Base-by-base conservation (phyloP, 164 flowering plant species). In the Nelumbo lutea region DNA sequence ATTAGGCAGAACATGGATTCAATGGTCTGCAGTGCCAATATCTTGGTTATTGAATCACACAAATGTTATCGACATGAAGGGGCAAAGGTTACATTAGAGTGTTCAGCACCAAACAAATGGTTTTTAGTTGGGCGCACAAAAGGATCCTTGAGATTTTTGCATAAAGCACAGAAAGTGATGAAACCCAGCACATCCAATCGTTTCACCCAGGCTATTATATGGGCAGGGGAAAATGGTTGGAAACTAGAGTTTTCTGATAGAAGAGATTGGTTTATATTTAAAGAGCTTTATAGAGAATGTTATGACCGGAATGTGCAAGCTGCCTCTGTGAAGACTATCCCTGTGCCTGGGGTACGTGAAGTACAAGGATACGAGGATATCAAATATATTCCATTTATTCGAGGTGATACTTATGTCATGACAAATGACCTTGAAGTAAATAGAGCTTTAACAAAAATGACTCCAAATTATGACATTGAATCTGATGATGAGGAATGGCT, bases 401-500 rank as follows among this genome's bases (percentile, higher is more conserved):
- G 90, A 60, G 94, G 97, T 7, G 76, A 76, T 65, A 72, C 81
- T 9, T 95, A 95, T 72, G 88, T 95, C 42, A 71, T 73, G 5
- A 42, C 73, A 53, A 68, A 67, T 38, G 78, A 72, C 65, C 87
- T 88, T 84, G 98, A 95, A 77, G 74, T 90, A 40, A 72, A 82
- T 6, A 86, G 94, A 73, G 90, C 92, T 7, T 67, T 92, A 78
- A 74, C 63, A 39, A 86, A 71, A 76, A 82, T 73, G 65, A 76
- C 75, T 52, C 79, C 88, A 15, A 82, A 59, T 67, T 95, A 95
- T 80, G 98, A 95, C 62, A 78, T 88, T 79, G 96, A 92, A 71
- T 85, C 91, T 66, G 98, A 80, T 39, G 98, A 95, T 78, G 98
- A 90, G 66, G 84, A 78, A 47, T 95, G 90, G 91, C 80, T 95